Base-by-base conservation (phyloP, 805 yeast genomes). In the Sungouiozyma intestinalis region DNA sequence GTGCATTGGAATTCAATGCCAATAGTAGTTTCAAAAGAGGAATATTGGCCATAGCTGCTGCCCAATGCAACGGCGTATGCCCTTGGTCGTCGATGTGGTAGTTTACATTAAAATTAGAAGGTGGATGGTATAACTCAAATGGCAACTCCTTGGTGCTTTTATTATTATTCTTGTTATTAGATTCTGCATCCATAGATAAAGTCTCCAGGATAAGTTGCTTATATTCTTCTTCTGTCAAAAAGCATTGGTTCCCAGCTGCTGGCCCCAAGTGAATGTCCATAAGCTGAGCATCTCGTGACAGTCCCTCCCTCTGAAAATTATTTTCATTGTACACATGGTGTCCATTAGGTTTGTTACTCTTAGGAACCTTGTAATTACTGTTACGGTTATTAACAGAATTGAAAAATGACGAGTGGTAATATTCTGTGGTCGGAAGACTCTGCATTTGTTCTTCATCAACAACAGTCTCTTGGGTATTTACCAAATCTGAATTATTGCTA, bases 1-100 rank as follows among this genome's bases (percentile, higher is more conserved):
- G 48, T 2, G 83, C 83, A 53, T 79, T 77, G 1, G 86, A 83
- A 20, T 81, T 77, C 45, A 77, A 70, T 2, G 73, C 65, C 4
- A 65, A 60, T 16, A 81, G 50, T 27, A 84, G 57, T 48, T 77
- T 77, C 16, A 81, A 70, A 47, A 82, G 66, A 8, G 72, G 68
- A 16, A 73, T 57, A 46, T 79, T 74, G 0, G 85, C 90, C 78
- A 84, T 74, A 0, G 92, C 81, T 29, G 85, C 73, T 1, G 94
- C 90, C 94, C 94, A 84, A 57, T 84, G 94, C 40, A 84, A 66
- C 1, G 87, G 76, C 0, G 90, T 79, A 52, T 84, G 87, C 0
- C 92, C 92, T 49, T 84, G 92, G 44, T 76, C 78, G 54, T 84
- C 94, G 19, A 84, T 76, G 3, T 82, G 71, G 45, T 73, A 79